Evolutionary conservation across 495 filamentous ascomycete species (phyloP), one percentile per base, ranked within the genome.

Genomic region (Penicillium taxi): DNA sequence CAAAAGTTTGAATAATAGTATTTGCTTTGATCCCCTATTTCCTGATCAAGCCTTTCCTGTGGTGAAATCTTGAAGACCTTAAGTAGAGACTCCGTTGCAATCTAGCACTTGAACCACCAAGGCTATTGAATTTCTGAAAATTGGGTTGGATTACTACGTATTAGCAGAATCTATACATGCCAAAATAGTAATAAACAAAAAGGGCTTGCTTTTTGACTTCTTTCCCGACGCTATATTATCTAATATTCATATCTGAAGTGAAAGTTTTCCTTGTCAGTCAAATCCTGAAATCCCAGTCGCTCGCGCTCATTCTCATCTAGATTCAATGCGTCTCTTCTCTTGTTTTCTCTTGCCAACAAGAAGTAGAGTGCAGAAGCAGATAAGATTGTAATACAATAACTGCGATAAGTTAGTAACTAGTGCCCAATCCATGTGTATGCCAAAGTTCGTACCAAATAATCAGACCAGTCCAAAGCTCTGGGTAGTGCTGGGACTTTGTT

Each of bases 381-480:
- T 4, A 22, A 9, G 2, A 34, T 34, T 8, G 18, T 12, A 7
- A 34, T 34, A 19, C 31, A 34, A 12, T 34, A 34, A 12, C 31
- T 34, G 16, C 3, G 9, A 20, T 9, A 12, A 2, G 11, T 34
- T 12, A 34, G 31, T 12, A 20, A 21, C 7, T 9, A n/a, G n/a
- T 2, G 13, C 13, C 7, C 15, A 20, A 21, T 32, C 15, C 11
- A 7, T 18, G 6, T 2, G 9, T 2, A 34, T 34, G n/a, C n/a
- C n/a, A 32, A 9, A 34, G 16, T 6, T 3, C 31, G 8, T 20
- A 34, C 31, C 31, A 34, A 18, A 34, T 34, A 12, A 34, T 34
- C 31, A 34, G 18, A n/a, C 31, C 31, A 4, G 31, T 34, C 31
- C 31, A 34, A n/a, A 34, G 18, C 18, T 34, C 31, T 12, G 31